Evolutionary conservation across 2,329 filamentous ascomycete genomes (phyloP).

Genomic region (Aureobasidium musti): DNA sequence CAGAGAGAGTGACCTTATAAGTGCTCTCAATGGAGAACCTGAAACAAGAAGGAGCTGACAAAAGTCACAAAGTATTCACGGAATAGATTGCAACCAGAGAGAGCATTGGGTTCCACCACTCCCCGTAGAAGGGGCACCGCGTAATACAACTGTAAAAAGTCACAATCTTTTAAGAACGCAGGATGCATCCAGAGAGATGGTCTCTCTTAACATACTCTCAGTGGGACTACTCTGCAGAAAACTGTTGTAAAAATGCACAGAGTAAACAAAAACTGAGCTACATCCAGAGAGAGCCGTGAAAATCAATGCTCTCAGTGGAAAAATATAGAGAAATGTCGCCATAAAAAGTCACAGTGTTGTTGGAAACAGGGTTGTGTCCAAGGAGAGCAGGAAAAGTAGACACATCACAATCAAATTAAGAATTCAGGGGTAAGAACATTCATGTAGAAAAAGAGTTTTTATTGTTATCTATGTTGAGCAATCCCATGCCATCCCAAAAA

Average conservation of each 20-base stretch:
- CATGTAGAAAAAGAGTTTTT: neutral
- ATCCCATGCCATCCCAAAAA: slow-evolving; percentile 1
- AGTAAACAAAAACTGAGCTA: neutral
- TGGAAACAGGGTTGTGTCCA: neutral
- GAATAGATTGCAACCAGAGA: neutral
- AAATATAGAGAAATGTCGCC: neutral
- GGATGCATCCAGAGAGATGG: neutral
- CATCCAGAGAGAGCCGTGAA: neutral
- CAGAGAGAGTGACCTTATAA: neutral
- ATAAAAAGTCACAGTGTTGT: neutral
- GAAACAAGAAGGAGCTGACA: neutral
- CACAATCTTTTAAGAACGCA: neutral
- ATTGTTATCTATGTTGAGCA: neutral
- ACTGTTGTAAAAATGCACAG: neutral
- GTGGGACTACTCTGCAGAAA: neutral
- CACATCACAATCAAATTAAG: neutral
- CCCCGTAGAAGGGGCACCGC: neutral
- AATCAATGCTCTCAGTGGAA: neutral
- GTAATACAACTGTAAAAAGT: neutral
- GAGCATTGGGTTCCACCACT: neutral
- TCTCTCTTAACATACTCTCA: neutral
- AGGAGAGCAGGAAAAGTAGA: neutral
- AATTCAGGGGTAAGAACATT: neutral
- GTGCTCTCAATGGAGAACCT: neutral
- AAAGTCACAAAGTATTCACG: neutral